A percentile compares a stretch with the other conserved stretches of the same genome.
phyloP scores from a whole-genome alignment of 345 rosid genomes.

The Salix udensis region DNA sequence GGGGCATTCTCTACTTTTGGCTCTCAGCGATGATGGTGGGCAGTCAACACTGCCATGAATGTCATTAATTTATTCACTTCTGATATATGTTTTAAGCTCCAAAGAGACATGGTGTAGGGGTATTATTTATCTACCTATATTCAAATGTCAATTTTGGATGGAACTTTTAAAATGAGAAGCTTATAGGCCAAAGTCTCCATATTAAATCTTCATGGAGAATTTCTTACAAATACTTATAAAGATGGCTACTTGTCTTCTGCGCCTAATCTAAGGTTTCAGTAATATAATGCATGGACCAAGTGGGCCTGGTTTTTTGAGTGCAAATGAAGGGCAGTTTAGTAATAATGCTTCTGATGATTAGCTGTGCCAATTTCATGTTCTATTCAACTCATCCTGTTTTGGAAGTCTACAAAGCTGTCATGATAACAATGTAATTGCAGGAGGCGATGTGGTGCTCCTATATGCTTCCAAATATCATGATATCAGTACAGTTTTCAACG shows the following conservation, averaged over 20 bases:
- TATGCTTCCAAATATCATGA: conserved; percentile 33
- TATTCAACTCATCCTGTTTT: not conserved
- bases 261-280: too few relatives aligned
- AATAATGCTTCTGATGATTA: conserved; percentile 6
- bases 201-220: too few relatives aligned
- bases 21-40: too few relatives aligned
- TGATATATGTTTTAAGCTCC: not conserved
- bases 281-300: too few relatives aligned
- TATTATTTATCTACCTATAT: too few relatives aligned
- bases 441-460: conserved; percentile 23
- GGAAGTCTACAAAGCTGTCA: not conserved
- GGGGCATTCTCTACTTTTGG: too few relatives aligned
- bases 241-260: too few relatives aligned
- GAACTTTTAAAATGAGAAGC: too few relatives aligned
- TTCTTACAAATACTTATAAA: too few relatives aligned
- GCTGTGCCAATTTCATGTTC: not conserved
- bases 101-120: too few relatives aligned
- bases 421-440: conserved; percentile 9
- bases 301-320: not conserved
- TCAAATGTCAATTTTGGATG: too few relatives aligned
- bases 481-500: conserved; percentile 19
- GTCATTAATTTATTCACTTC: not conserved
- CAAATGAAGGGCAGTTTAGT: not conserved
- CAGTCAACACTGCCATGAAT: not conserved
- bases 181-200: too few relatives aligned